A percentile compares a stretch with the other conserved stretches of the same genome.
phyloP scores from a whole-genome alignment of 331 rosid species.

The Acacia concinna region DNA sequence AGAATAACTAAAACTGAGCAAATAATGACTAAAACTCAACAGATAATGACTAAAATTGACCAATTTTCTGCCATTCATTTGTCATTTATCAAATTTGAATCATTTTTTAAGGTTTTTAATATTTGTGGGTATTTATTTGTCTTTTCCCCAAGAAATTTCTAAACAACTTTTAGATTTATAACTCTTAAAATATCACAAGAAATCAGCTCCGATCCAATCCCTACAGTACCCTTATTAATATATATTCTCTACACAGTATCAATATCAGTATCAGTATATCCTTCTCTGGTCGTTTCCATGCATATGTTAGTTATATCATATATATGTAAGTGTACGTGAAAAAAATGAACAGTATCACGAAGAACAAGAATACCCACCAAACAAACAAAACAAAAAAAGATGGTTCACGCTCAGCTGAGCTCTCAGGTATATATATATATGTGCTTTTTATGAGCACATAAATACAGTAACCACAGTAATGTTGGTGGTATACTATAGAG shows the following conservation, averaged over 20 bases:
- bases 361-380: not conserved
- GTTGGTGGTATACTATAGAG: not conserved
- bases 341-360: not conserved
- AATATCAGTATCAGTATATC: not conserved
- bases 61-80: no score
- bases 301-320: not conserved
- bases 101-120: no score
- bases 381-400: not conserved
- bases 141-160: no score
- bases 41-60: no score
- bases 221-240: slow-evolving; percentile 7
- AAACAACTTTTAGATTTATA: not conserved
- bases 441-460: not conserved
- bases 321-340: not conserved
- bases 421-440: no score
- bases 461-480: not conserved
- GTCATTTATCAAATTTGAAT: no score
- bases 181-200: not conserved
- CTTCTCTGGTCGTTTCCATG: not conserved
- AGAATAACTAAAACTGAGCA: no score
- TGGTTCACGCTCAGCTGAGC: not conserved
- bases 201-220: not conserved
- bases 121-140: no score
- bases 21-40: no score
- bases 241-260: slow-evolving; percentile 4